Base-by-base conservation (phyloP, 2,329 filamentous ascomycete genomes). In the Pseudogymnoascus sp. region DNA sequence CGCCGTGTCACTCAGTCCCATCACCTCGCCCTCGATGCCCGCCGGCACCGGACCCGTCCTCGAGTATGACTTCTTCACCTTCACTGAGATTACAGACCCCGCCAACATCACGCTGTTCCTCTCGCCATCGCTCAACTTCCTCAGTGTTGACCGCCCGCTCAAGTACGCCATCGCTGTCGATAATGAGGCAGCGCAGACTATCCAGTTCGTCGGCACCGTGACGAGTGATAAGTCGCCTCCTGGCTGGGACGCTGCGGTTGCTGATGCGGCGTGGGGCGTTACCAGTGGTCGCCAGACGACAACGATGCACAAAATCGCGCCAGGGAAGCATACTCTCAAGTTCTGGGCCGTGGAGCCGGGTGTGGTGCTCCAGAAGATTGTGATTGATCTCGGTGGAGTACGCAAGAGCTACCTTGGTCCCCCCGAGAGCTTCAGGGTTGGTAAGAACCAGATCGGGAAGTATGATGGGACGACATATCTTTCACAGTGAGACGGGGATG, bases 41-140 rank as follows among this genome's bases (percentile, higher is more conserved):
- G 68, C 78, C 0, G 73, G 73, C 2, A 74, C 75, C 9, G 79
- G 75, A 0, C 82, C 83, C 0, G 77, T 77, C 3, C 75, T 87
- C 7, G 78, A 82, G 63, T 88, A 86, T 68, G 75, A 80, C 58
- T 66, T 87, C 61, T 86, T 84, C 72, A 81, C 78, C 41, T 76
- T 77, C 60, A 69, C 70, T 18, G 52, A 64, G 6, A 63, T 64
- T 1, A 69, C 75, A 4, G 73, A 73, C 13, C 74, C 74, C 5
- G 70, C 69, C 45, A 76, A 75, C 64, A 70, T 76, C 1, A 77
- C 78, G 0, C 72, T 83, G 2, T 77, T 76, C 68, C 73, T 84
- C 61, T 81, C 79, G 7, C 79, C 80, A 0, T 74, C 72, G 0
- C 75, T 77, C 41, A 83, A 83, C 67, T 80, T 80, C 65, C 73